Percentiles rank a stretch among this genome's conserved stretches.
These are phyloP conservation scores for Porodaedalea pini DNA, from an alignment of 1,284 basidiomycete species.

Conservation along the genomic window DNA sequence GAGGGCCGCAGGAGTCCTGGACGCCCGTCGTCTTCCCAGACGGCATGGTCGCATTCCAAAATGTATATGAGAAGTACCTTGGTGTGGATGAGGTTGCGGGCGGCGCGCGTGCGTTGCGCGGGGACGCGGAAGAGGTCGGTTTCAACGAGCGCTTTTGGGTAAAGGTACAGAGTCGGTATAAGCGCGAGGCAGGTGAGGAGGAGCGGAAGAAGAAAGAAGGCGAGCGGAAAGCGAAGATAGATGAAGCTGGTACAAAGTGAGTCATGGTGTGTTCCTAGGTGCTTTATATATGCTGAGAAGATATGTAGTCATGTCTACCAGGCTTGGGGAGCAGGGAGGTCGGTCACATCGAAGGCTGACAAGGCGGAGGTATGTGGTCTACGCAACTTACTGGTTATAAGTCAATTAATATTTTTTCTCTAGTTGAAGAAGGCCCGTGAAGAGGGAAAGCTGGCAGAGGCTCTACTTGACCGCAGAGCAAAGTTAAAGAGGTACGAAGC, in stretches of 20 bases:
- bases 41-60: constrained; percentile 81
- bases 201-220: constrained; percentile 70
- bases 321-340: constrained; percentile 82
- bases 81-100: constrained; percentile 81
- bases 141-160: constrained; percentile 82
- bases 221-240: constrained; percentile 42
- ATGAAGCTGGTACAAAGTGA: constrained; percentile 70
- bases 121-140: constrained; percentile 78
- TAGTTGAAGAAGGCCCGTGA: constrained; percentile 82
- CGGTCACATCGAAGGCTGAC: constrained; percentile 67
- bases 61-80: constrained; percentile 81
- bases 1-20: constrained; percentile 87
- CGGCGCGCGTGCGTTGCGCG: constrained; percentile 70
- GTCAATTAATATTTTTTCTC: constrained; percentile 13
- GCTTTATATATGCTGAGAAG: constrained; percentile 5
- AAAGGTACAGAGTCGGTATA: constrained; percentile 88
- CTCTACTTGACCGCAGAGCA: constrained; percentile 81
- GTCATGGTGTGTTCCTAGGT: constrained; percentile 31
- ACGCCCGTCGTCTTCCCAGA: constrained; percentile 71
- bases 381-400: constrained; percentile 15
- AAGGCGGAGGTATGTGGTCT: constrained; percentile 57
- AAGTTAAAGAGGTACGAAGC: constrained; percentile 83
- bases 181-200: constrained; percentile 81
- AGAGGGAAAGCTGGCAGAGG: constrained; percentile 86
- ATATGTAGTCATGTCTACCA: constrained; percentile 68